Evolutionary conservation across 371 early-diverging fungal species (phyloP).

Genomic region (Mortierella sp.): DNA sequence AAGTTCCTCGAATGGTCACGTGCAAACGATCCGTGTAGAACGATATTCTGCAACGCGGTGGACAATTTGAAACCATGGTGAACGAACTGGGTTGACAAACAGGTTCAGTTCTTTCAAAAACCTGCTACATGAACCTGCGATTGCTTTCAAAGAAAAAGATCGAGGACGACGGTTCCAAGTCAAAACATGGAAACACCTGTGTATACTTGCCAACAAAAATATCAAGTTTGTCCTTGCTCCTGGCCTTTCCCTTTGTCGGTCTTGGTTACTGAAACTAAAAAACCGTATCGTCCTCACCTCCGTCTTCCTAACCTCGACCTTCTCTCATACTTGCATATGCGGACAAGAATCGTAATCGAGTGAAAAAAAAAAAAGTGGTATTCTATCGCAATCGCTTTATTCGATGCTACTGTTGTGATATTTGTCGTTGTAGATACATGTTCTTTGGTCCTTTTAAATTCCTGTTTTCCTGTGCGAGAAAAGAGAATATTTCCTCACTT

Average conservation of each 20-base stretch:
- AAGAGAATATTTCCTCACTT: constrained; percentile 5
- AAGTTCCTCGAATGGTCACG: neutral
- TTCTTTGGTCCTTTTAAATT: neutral
- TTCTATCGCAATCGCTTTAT: neutral
- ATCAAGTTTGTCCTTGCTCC: no score
- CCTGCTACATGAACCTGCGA: no score
- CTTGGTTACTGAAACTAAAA: neutral
- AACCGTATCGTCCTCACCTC: neutral
- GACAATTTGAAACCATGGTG: no score
- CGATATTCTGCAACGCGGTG: neutral
- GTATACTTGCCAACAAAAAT: no score
- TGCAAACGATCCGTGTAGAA: neutral
- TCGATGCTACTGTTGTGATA: neutral
- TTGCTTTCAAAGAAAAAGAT: no score
- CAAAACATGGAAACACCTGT: no score
- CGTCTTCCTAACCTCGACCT: no score
- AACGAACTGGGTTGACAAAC: neutral
- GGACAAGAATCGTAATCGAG: no score
- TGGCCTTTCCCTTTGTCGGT: neutral
- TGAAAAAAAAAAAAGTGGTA: neutral
- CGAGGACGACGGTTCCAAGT: no score
- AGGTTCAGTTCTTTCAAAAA: neutral
- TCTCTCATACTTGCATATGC: no score
- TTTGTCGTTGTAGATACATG: neutral
- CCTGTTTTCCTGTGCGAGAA: neutral